A percentile compares a stretch with the other conserved stretches of the same genome.
phyloP scores from a whole-genome alignment of 73 alveolate genomes.

The Blepharisma stoltei region DNA sequence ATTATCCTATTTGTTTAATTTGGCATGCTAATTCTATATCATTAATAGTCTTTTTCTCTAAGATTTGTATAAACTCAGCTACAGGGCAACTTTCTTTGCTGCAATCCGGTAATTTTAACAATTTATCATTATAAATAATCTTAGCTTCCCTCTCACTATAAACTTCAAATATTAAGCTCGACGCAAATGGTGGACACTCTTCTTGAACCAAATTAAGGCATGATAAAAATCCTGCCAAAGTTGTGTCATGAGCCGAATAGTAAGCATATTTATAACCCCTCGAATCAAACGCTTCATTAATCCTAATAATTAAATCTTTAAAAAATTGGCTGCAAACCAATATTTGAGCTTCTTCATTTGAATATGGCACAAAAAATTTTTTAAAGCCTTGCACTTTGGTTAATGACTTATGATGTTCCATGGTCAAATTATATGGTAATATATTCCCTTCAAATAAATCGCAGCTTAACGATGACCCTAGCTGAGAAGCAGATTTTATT shows the following conservation, averaged over 20 bases:
- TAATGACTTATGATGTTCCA: not conserved
- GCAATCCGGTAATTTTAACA: no score
- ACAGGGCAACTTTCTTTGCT: no score
- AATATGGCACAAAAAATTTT: not conserved
- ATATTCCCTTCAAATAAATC: not conserved
- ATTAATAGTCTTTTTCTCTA: no score
- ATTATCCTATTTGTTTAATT: no score
- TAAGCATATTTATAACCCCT: not conserved
- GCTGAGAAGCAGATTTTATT: not conserved
- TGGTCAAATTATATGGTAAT: not conserved
- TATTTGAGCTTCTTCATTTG: not conserved
- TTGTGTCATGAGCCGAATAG: not conserved
- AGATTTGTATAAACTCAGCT: no score
- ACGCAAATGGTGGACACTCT: slow-evolving; percentile 33
- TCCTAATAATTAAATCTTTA: not conserved
- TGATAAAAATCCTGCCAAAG: not conserved
- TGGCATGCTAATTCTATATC: no score
- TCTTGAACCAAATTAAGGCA: not conserved
- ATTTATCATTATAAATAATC: no score
- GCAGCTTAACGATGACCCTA: no score
- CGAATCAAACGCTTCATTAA: not conserved
- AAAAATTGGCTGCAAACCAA: not conserved
- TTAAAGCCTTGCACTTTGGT: not conserved
- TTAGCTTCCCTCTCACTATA: no score
- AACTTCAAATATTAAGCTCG: slow-evolving; percentile 32